These are phyloP conservation scores for Globisporangium uncinulatum DNA, from an alignment of 352 stramenopile genomes.

Conservation along the genomic window DNA sequence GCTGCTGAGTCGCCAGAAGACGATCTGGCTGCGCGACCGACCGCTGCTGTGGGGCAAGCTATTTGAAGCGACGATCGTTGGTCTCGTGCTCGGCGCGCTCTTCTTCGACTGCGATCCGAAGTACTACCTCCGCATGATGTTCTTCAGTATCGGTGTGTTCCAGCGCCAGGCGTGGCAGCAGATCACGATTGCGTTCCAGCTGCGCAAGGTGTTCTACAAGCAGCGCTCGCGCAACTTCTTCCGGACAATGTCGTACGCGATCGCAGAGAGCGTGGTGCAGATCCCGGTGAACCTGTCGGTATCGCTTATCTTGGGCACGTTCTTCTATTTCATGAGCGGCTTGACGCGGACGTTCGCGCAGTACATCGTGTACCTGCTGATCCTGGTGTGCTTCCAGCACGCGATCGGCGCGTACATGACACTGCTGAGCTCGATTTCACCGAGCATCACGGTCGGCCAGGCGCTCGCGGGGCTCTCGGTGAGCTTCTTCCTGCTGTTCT, in stretches of 20 bases:
- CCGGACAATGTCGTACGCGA: conserved; percentile 59
- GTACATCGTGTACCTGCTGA: conserved; percentile 31
- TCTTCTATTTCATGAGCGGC: conserved; percentile 70
- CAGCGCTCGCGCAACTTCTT: conserved; percentile 83
- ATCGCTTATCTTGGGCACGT: not conserved
- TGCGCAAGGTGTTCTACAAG: conserved; percentile 86
- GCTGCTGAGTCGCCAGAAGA: conserved; percentile 34
- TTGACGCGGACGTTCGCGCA: conserved; percentile 44
- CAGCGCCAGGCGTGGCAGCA: conserved; percentile 57
- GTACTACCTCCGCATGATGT: conserved; percentile 57
- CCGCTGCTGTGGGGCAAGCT: conserved; percentile 38
- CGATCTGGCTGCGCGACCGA: conserved; percentile 38
- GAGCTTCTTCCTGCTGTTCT: conserved; percentile 41
- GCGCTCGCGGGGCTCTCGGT: conserved; percentile 22
- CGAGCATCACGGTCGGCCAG: conserved; percentile 28
- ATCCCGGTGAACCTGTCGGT: conserved; percentile 11
- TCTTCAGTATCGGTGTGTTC: conserved; percentile 38
- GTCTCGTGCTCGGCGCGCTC: conserved; percentile 60
- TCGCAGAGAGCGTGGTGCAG: conserved; percentile 22
- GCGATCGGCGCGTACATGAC: conserved; percentile 30
- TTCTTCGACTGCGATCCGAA: conserved; percentile 38
- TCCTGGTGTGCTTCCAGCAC: conserved; percentile 67
- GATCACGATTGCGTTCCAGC: conserved; percentile 56
- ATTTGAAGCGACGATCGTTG: conserved; percentile 49
- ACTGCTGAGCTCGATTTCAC: conserved; percentile 24